Percentiles rank a stretch among this genome's conserved stretches.
Evolutionary conservation across 2,329 filamentous ascomycete genomes (phyloP).

Genomic region (Ceratocystis destructans): DNA sequence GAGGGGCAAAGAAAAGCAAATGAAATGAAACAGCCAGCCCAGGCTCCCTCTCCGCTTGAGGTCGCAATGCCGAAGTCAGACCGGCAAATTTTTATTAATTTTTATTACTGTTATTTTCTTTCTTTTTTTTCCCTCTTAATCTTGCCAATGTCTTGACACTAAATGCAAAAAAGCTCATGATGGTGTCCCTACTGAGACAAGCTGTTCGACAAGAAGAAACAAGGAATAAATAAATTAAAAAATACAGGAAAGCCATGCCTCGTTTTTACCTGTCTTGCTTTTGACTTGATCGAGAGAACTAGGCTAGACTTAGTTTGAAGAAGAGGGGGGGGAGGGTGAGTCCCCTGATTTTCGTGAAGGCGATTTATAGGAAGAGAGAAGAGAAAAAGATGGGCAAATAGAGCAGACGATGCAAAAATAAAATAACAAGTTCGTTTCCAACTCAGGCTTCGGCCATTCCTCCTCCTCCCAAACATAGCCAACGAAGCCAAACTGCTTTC

Average conservation of each 20-base stretch:
- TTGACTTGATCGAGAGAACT: background rate
- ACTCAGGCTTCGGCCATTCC: background rate
- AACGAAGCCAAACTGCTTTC: conserved; percentile 6
- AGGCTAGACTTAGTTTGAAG: background rate
- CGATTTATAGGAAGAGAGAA: background rate
- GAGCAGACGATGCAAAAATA: background rate
- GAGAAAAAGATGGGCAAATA: background rate
- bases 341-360: background rate
- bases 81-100: background rate
- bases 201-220: background rate
- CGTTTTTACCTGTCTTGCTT: background rate
- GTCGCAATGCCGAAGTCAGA: conserved; percentile 9
- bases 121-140: background rate
- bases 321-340: background rate
- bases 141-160: background rate
- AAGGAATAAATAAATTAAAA: background rate
- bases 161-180: background rate
- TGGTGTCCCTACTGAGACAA: background rate
- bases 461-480: background rate
- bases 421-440: background rate
- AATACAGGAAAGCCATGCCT: background rate
- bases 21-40: background rate
- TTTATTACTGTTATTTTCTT: background rate
- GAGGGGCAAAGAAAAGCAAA: background rate
- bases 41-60: background rate